phyloP scores from a whole-genome alignment of 805 yeast species.

The Cyberlindnera meyerae region DNA sequence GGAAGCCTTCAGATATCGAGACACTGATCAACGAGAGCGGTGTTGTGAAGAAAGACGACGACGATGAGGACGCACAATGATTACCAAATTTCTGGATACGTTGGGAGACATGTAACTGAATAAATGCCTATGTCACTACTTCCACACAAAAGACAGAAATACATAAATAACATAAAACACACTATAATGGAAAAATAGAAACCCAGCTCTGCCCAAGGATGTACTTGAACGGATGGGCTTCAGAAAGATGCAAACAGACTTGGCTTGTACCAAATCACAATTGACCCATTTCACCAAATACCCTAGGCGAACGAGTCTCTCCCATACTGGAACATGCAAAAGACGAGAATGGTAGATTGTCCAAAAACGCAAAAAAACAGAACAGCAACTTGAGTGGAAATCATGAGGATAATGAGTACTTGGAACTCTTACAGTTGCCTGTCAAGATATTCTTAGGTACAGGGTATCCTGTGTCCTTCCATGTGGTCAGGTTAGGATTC shows the following conservation, averaged over 20 bases:
- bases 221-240: background rate
- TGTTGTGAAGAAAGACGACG: conserved; percentile 54
- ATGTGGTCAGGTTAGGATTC: conserved; percentile 64
- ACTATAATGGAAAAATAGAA: background rate
- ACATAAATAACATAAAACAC: too few relatives aligned
- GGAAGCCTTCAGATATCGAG: conserved; percentile 77
- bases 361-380: too few relatives aligned
- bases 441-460: conserved; percentile 60
- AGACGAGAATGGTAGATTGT: too few relatives aligned
- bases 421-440: conserved; percentile 41
- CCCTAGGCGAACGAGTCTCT: too few relatives aligned
- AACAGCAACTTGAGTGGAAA: background rate
- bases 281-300: too few relatives aligned
- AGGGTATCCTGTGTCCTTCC: conserved; percentile 71
- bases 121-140: too few relatives aligned
- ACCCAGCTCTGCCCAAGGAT: background rate
- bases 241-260: too few relatives aligned
- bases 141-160: too few relatives aligned
- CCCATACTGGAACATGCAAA: too few relatives aligned
- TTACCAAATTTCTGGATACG: background rate
- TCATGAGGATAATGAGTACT: conserved; percentile 15
- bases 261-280: too few relatives aligned
- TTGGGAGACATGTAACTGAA: too few relatives aligned
- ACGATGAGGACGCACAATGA: conserved; percentile 28
- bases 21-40: conserved; percentile 67